Evolutionary conservation across 106 monocot genomes (phyloP).

Genomic region (Hemerocallis citrina): DNA sequence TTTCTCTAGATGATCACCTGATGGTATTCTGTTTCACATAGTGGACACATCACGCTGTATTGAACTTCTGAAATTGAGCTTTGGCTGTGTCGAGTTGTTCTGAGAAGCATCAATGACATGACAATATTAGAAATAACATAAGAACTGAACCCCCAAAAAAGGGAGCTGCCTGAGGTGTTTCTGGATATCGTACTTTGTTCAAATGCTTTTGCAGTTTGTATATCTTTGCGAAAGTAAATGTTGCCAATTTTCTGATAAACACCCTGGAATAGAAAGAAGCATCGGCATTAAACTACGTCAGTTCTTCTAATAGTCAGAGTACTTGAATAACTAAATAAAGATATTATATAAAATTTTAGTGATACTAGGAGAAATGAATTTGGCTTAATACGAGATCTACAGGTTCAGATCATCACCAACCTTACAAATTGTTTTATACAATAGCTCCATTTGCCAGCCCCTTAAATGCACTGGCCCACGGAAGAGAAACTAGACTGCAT

Average conservation of each 20-base stretch:
- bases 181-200: slow-evolving; percentile 26
- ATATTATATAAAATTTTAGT: too few species aligned
- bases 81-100: slow-evolving; percentile 40
- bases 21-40: neutral
- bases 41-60: neutral
- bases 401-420: too few species aligned
- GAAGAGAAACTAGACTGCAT: too few species aligned
- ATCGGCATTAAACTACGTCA: too few species aligned
- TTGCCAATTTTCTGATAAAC: slow-evolving; percentile 41
- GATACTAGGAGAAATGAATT: too few species aligned
- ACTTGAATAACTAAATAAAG: too few species aligned
- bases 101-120: slow-evolving; percentile 7
- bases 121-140: neutral
- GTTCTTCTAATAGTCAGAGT: too few species aligned
- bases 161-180: neutral
- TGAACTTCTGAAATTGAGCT: slow-evolving; percentile 25
- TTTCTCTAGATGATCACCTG: neutral
- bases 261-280: slow-evolving; percentile 16
- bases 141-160: neutral
- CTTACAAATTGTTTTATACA: too few species aligned
- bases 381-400: too few species aligned
- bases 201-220: slow-evolving; percentile 21
- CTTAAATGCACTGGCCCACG: too few species aligned
- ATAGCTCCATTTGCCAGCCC: too few species aligned
- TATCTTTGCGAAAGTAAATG: slow-evolving; percentile 34